These are phyloP conservation scores for Jaltomata sinuosa DNA, from an alignment of 257 asterid genomes.

Conservation along the genomic window DNA sequence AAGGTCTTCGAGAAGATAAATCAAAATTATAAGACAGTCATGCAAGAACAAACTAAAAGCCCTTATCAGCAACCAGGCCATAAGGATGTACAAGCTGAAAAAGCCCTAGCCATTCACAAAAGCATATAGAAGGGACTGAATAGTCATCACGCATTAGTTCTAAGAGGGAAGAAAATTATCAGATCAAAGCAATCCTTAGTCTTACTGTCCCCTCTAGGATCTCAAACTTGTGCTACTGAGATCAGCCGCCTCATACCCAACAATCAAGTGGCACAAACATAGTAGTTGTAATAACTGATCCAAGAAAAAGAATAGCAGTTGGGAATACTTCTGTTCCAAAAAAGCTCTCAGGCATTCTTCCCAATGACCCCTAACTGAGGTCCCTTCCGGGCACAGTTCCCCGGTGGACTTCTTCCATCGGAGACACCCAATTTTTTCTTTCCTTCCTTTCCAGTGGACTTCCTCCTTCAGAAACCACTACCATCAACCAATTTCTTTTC, in stretches of 20 bases:
- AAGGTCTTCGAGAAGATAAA: not conserved
- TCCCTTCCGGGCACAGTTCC: too few species aligned
- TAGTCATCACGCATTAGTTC: not conserved
- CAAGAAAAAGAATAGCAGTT: not conserved
- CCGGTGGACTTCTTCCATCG: too few species aligned
- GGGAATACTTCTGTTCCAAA: too few species aligned
- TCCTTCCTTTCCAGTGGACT: too few species aligned
- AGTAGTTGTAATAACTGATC: not conserved
- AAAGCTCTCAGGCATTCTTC: too few species aligned
- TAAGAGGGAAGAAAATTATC: not conserved
- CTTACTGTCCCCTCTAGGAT: not conserved
- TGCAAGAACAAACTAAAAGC: not conserved
- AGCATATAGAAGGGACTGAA: not conserved
- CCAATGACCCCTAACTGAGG: too few species aligned
- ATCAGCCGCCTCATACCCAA: not conserved
- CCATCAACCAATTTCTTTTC: too few species aligned
- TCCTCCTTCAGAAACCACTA: too few species aligned
- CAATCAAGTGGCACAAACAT: not conserved
- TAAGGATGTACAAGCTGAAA: not conserved
- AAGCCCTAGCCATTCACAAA: not conserved
- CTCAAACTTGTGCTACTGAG: not conserved
- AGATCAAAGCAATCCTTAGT: not conserved
- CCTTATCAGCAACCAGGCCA: not conserved
- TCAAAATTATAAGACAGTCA: not conserved
- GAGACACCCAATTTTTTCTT: too few species aligned